These are phyloP conservation scores for Afroboletus lepidellus DNA, from an alignment of 1,284 basidiomycete genomes.

Conservation along the genomic window DNA sequence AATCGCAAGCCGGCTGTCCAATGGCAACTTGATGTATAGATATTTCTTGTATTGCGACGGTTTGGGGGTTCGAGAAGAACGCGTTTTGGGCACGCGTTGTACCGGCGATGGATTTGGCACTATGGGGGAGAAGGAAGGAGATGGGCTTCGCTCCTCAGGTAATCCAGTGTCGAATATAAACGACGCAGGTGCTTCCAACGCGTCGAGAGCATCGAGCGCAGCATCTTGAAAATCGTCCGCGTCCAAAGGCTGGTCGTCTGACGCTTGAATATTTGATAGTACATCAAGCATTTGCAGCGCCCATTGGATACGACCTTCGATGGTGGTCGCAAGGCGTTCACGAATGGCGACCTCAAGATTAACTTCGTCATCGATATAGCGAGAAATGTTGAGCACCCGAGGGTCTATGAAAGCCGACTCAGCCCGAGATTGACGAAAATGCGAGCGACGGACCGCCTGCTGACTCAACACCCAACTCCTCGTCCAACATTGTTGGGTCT, in stretches of 20 bases:
- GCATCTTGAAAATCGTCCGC: slow-evolving; percentile 44
- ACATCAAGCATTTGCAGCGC: slow-evolving; percentile 56
- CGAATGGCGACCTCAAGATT: slow-evolving; percentile 64
- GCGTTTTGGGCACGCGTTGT: slow-evolving; percentile 34
- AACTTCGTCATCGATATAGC: slow-evolving; percentile 46
- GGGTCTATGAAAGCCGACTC: slow-evolving; percentile 15
- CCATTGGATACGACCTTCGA: slow-evolving; percentile 67
- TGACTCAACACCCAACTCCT: slow-evolving; percentile 10
- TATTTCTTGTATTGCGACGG: slow-evolving; percentile 41
- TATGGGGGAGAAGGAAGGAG: slow-evolving; percentile 21
- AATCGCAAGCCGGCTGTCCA: slow-evolving; percentile 39
- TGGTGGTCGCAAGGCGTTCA: slow-evolving; percentile 50
- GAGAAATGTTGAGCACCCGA: slow-evolving; percentile 16
- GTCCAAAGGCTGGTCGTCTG: slow-evolving; percentile 16
- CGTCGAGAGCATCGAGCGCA: slow-evolving; percentile 55
- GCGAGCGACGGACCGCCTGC: slow-evolving; percentile 17
- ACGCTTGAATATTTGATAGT: slow-evolving; percentile 32
- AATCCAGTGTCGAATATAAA: slow-evolving; percentile 43
- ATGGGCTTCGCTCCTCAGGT: slow-evolving; percentile 33
- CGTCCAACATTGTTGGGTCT: slow-evolving; percentile 10
- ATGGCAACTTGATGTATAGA: slow-evolving; percentile 42
- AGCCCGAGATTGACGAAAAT: neutral
- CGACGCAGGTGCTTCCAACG: slow-evolving; percentile 52
- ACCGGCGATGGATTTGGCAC: slow-evolving; percentile 11
- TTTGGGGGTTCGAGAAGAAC: slow-evolving; percentile 36